Evolutionary conservation across 495 filamentous ascomycete genomes (phyloP).

Genomic region (Daldinia concentrica): DNA sequence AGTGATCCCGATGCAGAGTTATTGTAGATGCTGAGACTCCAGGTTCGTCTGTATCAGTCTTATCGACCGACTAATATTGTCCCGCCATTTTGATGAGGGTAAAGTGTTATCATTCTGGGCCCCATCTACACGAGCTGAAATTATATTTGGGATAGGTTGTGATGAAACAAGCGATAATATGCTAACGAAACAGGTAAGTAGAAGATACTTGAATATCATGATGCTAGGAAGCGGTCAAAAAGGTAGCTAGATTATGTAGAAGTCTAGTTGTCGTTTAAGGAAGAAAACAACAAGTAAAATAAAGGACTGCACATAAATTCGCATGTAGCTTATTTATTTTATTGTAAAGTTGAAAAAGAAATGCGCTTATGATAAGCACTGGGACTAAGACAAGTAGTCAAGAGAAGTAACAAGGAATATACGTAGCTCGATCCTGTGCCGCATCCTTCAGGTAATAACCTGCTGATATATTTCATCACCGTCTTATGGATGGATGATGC

Average conservation of each 20-base stretch:
- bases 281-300: no score
- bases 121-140: neutral
- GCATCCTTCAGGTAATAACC: neutral
- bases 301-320: no score
- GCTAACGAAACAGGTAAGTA: neutral
- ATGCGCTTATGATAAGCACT: no score
- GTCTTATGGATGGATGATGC: neutral
- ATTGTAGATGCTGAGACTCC: neutral
- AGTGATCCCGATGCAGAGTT: neutral
- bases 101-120: neutral
- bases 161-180: neutral
- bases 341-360: no score
- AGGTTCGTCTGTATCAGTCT: neutral
- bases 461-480: neutral
- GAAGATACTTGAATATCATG: neutral
- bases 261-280: no score
- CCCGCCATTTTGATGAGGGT: conserved; percentile 1
- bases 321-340: no score
- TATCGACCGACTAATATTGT: conserved; percentile 1
- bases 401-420: no score
- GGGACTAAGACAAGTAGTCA: no score
- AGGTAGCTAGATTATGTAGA: no score
- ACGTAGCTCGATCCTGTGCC: no score
- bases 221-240: neutral
- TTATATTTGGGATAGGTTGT: neutral